These are phyloP conservation scores for Clarireedia paspali DNA, from an alignment of 2,329 filamentous ascomycete species.

Conservation along the genomic window DNA sequence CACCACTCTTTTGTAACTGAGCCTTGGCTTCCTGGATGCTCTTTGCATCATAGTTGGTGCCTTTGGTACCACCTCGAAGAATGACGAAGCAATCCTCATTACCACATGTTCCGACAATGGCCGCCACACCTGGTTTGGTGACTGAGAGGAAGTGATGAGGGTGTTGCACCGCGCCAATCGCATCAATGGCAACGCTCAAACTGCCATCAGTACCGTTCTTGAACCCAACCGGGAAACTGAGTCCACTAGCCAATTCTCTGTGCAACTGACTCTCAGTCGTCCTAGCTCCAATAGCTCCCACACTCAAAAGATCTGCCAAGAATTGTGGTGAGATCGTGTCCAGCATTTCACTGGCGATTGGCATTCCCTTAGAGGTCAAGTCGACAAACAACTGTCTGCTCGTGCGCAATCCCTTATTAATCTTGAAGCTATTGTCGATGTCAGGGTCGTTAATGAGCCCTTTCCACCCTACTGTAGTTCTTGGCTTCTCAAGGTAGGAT, in stretches of 20 bases:
- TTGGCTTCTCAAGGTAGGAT: conserved; percentile 95
- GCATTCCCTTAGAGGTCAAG: conserved; percentile 86
- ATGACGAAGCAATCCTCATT: conserved; percentile 98
- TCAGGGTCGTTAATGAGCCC: conserved; percentile 97
- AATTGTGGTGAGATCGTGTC: conserved; percentile 98
- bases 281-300: conserved; percentile 89
- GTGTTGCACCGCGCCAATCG: conserved; percentile 85
- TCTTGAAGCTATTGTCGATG: conserved; percentile 97
- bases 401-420: conserved; percentile 90
- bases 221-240: conserved; percentile 97
- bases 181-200: conserved; percentile 84
- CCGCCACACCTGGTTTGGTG: conserved; percentile 90
- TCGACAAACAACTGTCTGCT: conserved; percentile 90
- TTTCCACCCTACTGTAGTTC: conserved; percentile 98
- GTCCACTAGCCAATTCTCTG: conserved; percentile 84
- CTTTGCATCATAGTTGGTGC: conserved; percentile 85
- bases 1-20: conserved; percentile 64
- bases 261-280: conserved; percentile 96
- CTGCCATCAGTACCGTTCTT: conserved; percentile 98
- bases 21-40: conserved; percentile 80
- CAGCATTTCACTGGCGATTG: conserved; percentile 93
- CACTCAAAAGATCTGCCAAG: conserved; percentile 81
- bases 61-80: conserved; percentile 82
- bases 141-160: conserved; percentile 96
- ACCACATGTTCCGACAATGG: conserved; percentile 87